Conservation (phyloP, 371 early-diverging fungal genomes). For the Actinomortierella wolfii region DNA sequence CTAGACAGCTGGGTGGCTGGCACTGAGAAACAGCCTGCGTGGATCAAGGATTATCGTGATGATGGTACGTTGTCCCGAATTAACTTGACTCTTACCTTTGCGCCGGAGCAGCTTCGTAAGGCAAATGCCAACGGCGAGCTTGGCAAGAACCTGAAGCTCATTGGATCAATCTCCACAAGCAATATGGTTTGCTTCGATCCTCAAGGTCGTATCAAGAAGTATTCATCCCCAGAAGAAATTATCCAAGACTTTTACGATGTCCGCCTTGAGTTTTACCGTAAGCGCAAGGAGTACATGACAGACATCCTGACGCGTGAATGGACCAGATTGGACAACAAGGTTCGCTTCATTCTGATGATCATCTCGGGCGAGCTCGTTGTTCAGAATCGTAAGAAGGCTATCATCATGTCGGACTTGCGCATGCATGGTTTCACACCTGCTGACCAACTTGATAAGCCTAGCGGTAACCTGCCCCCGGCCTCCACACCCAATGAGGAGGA, state of each 20-base stretch:
- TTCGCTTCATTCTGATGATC: conserved; percentile 94
- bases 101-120: conserved; percentile 68
- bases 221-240: conserved; percentile 83
- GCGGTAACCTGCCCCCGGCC: conserved; percentile 48
- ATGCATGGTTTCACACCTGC: conserved; percentile 72
- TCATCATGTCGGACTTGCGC: conserved; percentile 82
- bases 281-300: conserved; percentile 90
- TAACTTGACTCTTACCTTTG: conserved; percentile 83
- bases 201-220: conserved; percentile 90
- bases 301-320: conserved; percentile 77
- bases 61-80: conserved; percentile 86
- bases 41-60: conserved; percentile 76
- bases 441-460: conserved; percentile 55
- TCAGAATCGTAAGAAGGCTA: conserved; percentile 85
- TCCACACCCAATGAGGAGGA: no score
- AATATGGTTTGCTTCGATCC: conserved; percentile 99
- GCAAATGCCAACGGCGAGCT: conserved; percentile 82
- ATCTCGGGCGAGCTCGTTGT: conserved; percentile 85
- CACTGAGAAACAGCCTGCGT: conserved; percentile 60
- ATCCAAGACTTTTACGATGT: conserved; percentile 92
- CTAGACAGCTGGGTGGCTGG: conserved; percentile 78
- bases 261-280: conserved; percentile 86
- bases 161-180: conserved; percentile 70
- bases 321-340: conserved; percentile 87
- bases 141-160: conserved; percentile 86